Conservation (phyloP, 345 rosid species). For the Salix viminalis region DNA sequence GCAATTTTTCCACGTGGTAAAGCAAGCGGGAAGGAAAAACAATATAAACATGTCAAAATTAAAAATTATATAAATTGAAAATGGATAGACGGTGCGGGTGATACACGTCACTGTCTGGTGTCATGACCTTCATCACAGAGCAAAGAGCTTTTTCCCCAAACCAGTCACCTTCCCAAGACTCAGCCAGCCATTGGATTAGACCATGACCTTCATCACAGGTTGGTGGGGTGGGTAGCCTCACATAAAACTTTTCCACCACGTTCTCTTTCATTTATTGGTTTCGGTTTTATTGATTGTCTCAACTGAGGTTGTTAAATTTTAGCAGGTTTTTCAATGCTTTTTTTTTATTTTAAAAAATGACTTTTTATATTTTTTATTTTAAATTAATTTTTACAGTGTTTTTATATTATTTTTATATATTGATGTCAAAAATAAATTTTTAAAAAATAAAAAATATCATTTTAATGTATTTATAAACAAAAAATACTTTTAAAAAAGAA, state of each 20-base stretch:
- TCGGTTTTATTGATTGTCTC: not conserved
- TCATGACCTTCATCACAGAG: conserved; percentile 2
- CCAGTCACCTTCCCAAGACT: conserved; percentile 7
- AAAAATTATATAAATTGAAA: not conserved
- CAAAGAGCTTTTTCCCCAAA: not conserved
- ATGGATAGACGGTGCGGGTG: not conserved
- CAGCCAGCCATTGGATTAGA: not conserved
- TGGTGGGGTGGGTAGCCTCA: conserved; percentile 5
- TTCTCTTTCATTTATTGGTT: conserved; percentile 12
- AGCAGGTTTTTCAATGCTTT: too few relatives aligned
- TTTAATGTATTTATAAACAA: too few relatives aligned
- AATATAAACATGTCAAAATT: not conserved
- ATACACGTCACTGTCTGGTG: not conserved
- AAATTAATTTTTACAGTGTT: too few relatives aligned
- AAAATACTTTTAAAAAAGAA: too few relatives aligned
- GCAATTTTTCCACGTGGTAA: not conserved
- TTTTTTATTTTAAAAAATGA: too few relatives aligned
- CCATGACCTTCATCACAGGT: not conserved
- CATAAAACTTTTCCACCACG: not conserved
- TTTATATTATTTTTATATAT: too few relatives aligned
- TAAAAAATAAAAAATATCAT: too few relatives aligned
- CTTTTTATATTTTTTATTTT: too few relatives aligned
- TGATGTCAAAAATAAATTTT: too few relatives aligned
- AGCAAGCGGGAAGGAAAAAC: not conserved
- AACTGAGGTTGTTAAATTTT: too few relatives aligned